A percentile compares a stretch with the other conserved stretches of the same genome.
Evolutionary conservation across 1,284 basidiomycete genomes (phyloP).

Genomic region (Filobasidium uniguttulatum): DNA sequence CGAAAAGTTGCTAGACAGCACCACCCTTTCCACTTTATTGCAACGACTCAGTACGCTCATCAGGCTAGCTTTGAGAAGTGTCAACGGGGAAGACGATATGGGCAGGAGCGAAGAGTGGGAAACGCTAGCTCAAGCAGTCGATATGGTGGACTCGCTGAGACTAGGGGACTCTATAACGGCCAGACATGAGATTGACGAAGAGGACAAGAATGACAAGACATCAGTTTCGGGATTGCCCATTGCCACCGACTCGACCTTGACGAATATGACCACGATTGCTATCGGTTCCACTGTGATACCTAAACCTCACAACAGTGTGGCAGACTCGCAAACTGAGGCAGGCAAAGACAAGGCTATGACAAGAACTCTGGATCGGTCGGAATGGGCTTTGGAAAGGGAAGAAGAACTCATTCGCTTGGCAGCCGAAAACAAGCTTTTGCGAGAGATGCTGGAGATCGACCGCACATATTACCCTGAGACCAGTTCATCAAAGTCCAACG

Average conservation of each 20-base stretch:
- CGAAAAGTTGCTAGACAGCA: conserved; percentile 47
- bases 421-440: conserved; percentile 62
- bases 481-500: no score
- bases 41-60: conserved; percentile 58
- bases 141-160: not conserved
- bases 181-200: no score
- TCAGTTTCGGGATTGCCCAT: no score
- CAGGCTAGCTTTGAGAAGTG: conserved; percentile 54
- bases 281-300: no score
- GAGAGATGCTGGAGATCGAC: conserved; percentile 57
- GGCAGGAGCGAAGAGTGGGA: conserved; percentile 2
- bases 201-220: no score
- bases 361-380: conserved; percentile 39
- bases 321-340: no score
- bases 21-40: conserved; percentile 52
- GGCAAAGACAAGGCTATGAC: no score
- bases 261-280: no score
- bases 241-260: no score
- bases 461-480: no score
- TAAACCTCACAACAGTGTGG: no score
- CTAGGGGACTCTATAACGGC: no score
- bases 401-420: conserved; percentile 63
- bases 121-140: not conserved
- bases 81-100: conserved; percentile 51
- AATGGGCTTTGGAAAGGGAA: conserved; percentile 76